Base-by-base conservation (phyloP, 2,329 filamentous ascomycete genomes). In the Aureobasidium mangrovei region DNA sequence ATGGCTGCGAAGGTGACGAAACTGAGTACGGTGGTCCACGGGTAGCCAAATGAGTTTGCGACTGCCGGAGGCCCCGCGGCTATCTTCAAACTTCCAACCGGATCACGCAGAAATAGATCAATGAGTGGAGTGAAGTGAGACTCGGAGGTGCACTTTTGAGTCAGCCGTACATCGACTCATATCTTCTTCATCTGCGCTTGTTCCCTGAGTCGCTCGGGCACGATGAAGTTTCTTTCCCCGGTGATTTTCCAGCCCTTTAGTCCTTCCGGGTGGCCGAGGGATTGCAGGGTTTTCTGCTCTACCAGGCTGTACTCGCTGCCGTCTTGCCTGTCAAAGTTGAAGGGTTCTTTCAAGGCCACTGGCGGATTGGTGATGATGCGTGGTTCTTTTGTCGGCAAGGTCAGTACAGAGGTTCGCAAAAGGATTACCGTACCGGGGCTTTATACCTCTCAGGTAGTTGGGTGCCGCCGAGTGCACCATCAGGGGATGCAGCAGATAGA, bases 401-500 rank as follows among this genome's bases (percentile, higher is more conserved):
- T 1, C 8, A 6, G 3, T 3, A 33, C 3, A 27, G 43, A 18
- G 4, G 9, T n/a, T 7, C 4, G 18, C 9, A 7, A 32, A 6
- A 9, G 28, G 18, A 41, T 33, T 9, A 18, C 18, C 18, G 18
- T 18, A 18, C 18, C 18, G 18, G 18, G 18, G 18, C 18, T 18
- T 18, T 18, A 73, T 68, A 8, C 70, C 68, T 53, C 49, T 35
- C 32, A 46, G 40, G 18, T 53, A 43, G 60, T 80, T 80, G 49
- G 72, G 72, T 4, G 72, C 75, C 36, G 73, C 75, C 38, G 73
- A 75, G 63, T 83, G 80, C 65, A 82, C 64, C 78, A 82, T 83
- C 18, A 83, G 66, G 40, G 80, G 80, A 63, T 83, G 80, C 63
- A 83, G 61, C 12, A 83, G 65, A 59, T 76, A 82, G 10, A 83